Conservation (phyloP, 1,284 basidiomycete species). For the Ganoderma resinaceum region DNA sequence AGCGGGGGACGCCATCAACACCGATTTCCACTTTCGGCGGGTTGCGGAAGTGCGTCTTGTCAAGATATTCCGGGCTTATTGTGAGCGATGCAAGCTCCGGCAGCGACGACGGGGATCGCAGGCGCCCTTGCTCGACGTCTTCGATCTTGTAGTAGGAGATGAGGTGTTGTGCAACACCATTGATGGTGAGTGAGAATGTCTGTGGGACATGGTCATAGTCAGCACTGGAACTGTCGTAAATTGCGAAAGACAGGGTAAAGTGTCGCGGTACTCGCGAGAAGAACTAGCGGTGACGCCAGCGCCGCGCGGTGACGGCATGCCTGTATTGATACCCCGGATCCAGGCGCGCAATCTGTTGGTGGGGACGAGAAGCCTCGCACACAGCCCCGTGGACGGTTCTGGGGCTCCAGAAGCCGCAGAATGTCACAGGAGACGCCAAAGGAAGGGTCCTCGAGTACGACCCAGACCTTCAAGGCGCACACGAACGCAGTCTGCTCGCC, state of each 20-base stretch:
- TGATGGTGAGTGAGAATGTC: slow-evolving; percentile 93
- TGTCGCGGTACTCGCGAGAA: not conserved
- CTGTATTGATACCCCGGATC: slow-evolving; percentile 1
- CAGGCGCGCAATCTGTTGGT: slow-evolving; percentile 24
- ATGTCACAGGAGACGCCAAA: slow-evolving; percentile 9
- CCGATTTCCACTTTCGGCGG: slow-evolving; percentile 89
- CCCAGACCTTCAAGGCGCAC: slow-evolving; percentile 3
- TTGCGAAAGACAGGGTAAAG: not conserved
- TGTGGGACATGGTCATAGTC: slow-evolving; percentile 42
- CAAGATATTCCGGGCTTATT: slow-evolving; percentile 89
- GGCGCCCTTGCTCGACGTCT: slow-evolving; percentile 88
- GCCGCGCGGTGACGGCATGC: slow-evolving; percentile 10
- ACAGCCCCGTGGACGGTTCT: slow-evolving; percentile 14
- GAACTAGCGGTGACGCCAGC: not conserved
- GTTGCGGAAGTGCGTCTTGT: slow-evolving; percentile 90
- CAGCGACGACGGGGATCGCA: slow-evolving; percentile 88
- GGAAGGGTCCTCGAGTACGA: slow-evolving; percentile 12
- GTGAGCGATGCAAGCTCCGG: slow-evolving; percentile 88
- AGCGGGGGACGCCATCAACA: slow-evolving; percentile 81
- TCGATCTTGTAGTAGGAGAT: slow-evolving; percentile 96
- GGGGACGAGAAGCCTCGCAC: slow-evolving; percentile 20
- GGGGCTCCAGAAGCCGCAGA: slow-evolving; percentile 15
- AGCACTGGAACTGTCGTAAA: not conserved
- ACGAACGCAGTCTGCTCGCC: not conserved
- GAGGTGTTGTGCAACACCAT: slow-evolving; percentile 89